phyloP scores from a whole-genome alignment of 164 flowering plant species.

The Taxillus chinensis region DNA sequence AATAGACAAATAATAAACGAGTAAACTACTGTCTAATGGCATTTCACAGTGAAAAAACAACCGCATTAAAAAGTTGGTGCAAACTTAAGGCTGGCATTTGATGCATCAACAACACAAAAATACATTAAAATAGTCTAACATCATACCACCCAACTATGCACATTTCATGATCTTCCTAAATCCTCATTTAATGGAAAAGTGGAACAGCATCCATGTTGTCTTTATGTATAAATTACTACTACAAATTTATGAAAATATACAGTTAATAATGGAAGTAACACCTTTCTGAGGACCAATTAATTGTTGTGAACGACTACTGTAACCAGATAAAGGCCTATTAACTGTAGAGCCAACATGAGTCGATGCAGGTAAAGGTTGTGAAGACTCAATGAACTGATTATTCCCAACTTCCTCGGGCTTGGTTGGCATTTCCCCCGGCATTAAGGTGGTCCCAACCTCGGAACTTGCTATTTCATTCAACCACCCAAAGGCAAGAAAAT shows the following conservation, averaged over 20 bases:
- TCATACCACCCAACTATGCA: too few relatives aligned
- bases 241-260: not conserved
- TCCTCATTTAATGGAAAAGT: too few relatives aligned
- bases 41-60: too few relatives aligned
- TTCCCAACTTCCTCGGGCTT: slow-evolving; percentile 38
- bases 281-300: slow-evolving; percentile 40
- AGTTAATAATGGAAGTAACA: slow-evolving; percentile 4
- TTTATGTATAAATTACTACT: too few relatives aligned
- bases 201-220: too few relatives aligned
- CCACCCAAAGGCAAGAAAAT: slow-evolving; percentile 7
- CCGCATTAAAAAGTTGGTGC: too few relatives aligned
- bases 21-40: too few relatives aligned
- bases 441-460: slow-evolving; percentile 24
- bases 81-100: too few relatives aligned
- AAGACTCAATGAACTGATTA: slow-evolving; percentile 31
- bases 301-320: slow-evolving; percentile 49
- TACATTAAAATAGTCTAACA: too few relatives aligned
- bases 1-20: too few relatives aligned
- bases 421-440: slow-evolving; percentile 27
- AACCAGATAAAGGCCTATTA: slow-evolving; percentile 62
- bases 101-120: too few relatives aligned
- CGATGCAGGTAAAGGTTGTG: slow-evolving; percentile 24
- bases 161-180: too few relatives aligned
- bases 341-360: slow-evolving; percentile 24
- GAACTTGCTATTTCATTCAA: slow-evolving; percentile 17